Evolutionary conservation across 2,329 filamentous ascomycete genomes (phyloP).

Genomic region (Pyrenophora seminiperda): DNA sequence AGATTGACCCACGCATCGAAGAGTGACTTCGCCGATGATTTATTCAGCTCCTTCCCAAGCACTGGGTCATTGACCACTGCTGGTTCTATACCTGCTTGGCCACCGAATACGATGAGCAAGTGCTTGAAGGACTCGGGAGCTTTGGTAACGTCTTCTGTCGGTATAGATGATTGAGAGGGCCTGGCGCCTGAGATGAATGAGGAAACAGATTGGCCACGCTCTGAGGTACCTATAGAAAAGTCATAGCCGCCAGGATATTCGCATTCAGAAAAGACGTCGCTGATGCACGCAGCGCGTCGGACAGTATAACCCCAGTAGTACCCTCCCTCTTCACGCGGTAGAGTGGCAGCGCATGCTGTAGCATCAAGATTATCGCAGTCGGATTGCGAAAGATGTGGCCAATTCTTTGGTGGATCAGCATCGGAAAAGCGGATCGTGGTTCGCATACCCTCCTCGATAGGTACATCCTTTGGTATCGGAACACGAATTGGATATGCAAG

Average conservation of each 20-base stretch:
- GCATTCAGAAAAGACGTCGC: conserved; percentile 76
- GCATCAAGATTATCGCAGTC: conserved; percentile 48
- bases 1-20: conserved; percentile 89
- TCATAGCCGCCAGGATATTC: conserved; percentile 80
- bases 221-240: conserved; percentile 80
- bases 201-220: conserved; percentile 65
- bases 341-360: conserved; percentile 68
- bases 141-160: conserved; percentile 16
- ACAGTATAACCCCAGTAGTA: conserved; percentile 88
- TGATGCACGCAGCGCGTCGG: conserved; percentile 68
- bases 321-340: conserved; percentile 74
- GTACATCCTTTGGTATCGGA: conserved; percentile 48
- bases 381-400: conserved; percentile 33
- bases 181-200: conserved; percentile 36
- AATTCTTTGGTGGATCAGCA: conserved; percentile 42
- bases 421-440: conserved; percentile 72
- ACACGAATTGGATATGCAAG: conserved; percentile 58
- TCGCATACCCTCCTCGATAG: conserved; percentile 71
- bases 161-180: not conserved
- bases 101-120: conserved; percentile 78
- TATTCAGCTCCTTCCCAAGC: conserved; percentile 66
- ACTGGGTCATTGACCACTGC: conserved; percentile 68
- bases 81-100: conserved; percentile 77
- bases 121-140: conserved; percentile 64
- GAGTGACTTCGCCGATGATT: conserved; percentile 68